These are phyloP conservation scores for Brassica incana DNA, from an alignment of 345 rosid species.

Conservation along the genomic window DNA sequence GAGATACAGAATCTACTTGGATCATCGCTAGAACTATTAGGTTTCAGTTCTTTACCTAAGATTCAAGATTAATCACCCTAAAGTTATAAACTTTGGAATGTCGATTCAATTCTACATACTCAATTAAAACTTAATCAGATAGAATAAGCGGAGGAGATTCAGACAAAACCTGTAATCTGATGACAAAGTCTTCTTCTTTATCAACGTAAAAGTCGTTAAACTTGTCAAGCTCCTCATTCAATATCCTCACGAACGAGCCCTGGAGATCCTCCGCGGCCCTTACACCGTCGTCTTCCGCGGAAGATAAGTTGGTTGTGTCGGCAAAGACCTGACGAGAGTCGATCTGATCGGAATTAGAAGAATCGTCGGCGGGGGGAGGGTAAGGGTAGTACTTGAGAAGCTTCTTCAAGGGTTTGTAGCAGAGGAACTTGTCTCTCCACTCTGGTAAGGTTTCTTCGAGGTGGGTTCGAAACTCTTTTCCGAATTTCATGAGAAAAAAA, in stretches of 20 bases:
- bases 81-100: neutral
- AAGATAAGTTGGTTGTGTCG: conserved; percentile 28
- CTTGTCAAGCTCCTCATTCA: conserved; percentile 89
- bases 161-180: conserved; percentile 54
- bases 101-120: neutral
- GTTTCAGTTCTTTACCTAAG: neutral
- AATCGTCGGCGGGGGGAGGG: conserved; percentile 21
- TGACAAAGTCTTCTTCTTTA: conserved; percentile 88
- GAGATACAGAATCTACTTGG: neutral
- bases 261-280: conserved; percentile 46
- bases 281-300: neutral
- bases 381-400: conserved; percentile 67
- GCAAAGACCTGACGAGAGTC: conserved; percentile 32
- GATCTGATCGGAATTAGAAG: conserved; percentile 6
- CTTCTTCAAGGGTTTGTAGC: conserved; percentile 87
- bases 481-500: conserved; percentile 65
- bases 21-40: neutral
- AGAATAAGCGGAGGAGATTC: neutral
- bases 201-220: conserved; percentile 88
- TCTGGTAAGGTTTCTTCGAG: conserved; percentile 88
- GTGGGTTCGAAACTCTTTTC: conserved; percentile 85
- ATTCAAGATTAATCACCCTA: neutral
- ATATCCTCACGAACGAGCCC: conserved; percentile 70
- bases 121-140: neutral
- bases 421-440: conserved; percentile 96